These are phyloP conservation scores for Lyophyllum semitale DNA, from an alignment of 768 basidiomycete species.

Conservation along the genomic window DNA sequence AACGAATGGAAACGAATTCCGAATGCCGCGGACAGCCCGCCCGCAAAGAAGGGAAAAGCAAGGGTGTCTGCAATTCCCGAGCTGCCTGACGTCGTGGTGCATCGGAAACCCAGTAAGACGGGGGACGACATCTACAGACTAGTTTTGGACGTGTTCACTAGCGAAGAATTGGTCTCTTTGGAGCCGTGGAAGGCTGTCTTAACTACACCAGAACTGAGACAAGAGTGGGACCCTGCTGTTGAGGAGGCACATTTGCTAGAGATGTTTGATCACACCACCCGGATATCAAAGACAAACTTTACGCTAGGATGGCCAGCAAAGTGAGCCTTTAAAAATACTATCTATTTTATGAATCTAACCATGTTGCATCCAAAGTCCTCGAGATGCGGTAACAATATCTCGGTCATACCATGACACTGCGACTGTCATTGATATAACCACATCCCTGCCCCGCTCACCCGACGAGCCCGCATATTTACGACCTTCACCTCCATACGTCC, in stretches of 20 bases:
- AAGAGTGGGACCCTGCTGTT: conserved; percentile 94
- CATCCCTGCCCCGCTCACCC: conserved; percentile 87
- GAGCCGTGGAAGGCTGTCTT: conserved; percentile 83
- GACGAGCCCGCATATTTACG: conserved; percentile 92
- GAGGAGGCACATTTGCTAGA: conserved; percentile 83
- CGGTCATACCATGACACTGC: conserved; percentile 78
- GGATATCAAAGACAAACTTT: conserved; percentile 89
- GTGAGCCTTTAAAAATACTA: conserved; percentile 47
- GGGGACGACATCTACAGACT: conserved; percentile 84
- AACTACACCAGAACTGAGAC: conserved; percentile 82
- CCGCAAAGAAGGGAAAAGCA: conserved; percentile 63
- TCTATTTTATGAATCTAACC: conserved; percentile 1
- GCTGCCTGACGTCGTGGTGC: conserved; percentile 72
- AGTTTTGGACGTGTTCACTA: conserved; percentile 72
- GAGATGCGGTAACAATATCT: conserved; percentile 93
- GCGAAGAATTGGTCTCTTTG: conserved; percentile 63
- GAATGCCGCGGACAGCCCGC: conserved; percentile 36
- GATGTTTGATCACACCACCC: conserved; percentile 80
- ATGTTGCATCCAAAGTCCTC: conserved; percentile 56
- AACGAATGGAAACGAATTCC: conserved; percentile 84
- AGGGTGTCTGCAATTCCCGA: conserved; percentile 56
- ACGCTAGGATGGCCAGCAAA: conserved; percentile 96
- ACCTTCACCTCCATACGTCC: conserved; percentile 89
- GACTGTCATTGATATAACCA: conserved; percentile 88
- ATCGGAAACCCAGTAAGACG: conserved; percentile 66